Conservation (phyloP, 2,329 filamentous ascomycete species). For the Ceratocystis colombiana region DNA sequence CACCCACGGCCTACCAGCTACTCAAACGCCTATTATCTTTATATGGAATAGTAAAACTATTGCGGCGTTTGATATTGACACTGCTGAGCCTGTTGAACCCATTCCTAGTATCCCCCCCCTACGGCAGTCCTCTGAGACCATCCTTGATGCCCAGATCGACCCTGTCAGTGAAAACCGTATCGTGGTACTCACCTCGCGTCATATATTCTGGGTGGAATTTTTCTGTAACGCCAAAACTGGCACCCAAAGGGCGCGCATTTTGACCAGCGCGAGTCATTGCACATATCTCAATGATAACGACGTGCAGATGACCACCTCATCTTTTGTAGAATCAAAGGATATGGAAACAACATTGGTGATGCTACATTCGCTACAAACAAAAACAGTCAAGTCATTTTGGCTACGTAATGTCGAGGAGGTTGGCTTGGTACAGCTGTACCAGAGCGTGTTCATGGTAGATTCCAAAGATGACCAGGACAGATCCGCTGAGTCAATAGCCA, state of each 20-base stretch:
- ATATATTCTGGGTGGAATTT: slow-evolving; percentile 23
- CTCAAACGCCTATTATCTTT: slow-evolving; percentile 18
- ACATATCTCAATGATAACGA: slow-evolving; percentile 12
- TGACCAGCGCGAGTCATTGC: slow-evolving; percentile 10
- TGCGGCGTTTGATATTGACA: slow-evolving; percentile 18
- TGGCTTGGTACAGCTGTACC: slow-evolving; percentile 10
- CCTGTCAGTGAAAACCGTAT: slow-evolving; percentile 15
- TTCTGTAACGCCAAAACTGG: slow-evolving; percentile 10
- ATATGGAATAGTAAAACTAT: slow-evolving; percentile 24
- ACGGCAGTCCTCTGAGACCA: slow-evolving; percentile 20
- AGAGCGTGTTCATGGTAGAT: not conserved
- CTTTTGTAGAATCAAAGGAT: not conserved
- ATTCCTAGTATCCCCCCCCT: slow-evolving; percentile 19
- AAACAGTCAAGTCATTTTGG: slow-evolving; percentile 19
- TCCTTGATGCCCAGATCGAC: slow-evolving; percentile 22
- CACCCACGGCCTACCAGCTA: too few species aligned
- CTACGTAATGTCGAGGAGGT: slow-evolving; percentile 9
- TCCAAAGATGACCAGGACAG: slow-evolving; percentile 5
- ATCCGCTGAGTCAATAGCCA: not conserved
- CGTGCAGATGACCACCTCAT: slow-evolving; percentile 16
- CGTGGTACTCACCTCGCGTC: slow-evolving; percentile 25
- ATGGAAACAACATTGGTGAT: slow-evolving; percentile 12
- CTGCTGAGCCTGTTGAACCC: not conserved
- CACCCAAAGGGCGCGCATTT: not conserved
- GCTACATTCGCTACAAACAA: slow-evolving; percentile 7